phyloP scores from a whole-genome alignment of 1,284 basidiomycete genomes.

The Pseudozyma sp. region DNA sequence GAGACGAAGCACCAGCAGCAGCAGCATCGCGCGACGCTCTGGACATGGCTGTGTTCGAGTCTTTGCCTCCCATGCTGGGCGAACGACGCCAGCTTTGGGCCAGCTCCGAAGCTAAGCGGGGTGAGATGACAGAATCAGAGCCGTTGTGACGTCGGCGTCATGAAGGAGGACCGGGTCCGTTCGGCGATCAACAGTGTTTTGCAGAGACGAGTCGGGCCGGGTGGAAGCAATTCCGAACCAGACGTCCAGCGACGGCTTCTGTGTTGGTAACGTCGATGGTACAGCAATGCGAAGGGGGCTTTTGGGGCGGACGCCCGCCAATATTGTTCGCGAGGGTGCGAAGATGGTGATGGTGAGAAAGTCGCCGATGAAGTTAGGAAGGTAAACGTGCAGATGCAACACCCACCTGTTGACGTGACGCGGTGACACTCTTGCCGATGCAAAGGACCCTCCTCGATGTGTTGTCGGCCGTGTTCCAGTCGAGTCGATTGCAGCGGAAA shows the following conservation, averaged over 20 bases:
- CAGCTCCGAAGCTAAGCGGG: background rate
- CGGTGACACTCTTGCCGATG: background rate
- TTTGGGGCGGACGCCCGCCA: background rate
- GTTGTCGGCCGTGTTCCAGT: background rate
- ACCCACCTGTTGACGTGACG: background rate
- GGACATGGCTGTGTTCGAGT: conserved; percentile 22
- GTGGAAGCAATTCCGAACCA: background rate
- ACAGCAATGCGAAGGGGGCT: background rate
- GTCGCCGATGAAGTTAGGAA: background rate
- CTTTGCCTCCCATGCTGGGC: conserved; percentile 35
- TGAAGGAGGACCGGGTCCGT: background rate
- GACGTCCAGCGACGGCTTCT: background rate
- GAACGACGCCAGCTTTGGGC: background rate
- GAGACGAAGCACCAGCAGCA: background rate
- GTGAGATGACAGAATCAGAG: too few species aligned
- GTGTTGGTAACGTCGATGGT: background rate
- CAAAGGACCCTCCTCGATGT: background rate
- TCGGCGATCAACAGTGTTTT: background rate
- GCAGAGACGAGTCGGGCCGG: background rate
- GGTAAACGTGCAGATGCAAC: background rate
- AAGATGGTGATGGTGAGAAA: background rate
- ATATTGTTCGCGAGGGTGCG: background rate
- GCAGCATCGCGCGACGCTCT: conserved; percentile 32
- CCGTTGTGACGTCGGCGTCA: background rate
- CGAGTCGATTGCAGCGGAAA: background rate